Percentiles rank a stretch among this genome's conserved stretches.
phyloP scores from a whole-genome alignment of 176 grass and related monocot species.

The Oryza longistaminata region DNA sequence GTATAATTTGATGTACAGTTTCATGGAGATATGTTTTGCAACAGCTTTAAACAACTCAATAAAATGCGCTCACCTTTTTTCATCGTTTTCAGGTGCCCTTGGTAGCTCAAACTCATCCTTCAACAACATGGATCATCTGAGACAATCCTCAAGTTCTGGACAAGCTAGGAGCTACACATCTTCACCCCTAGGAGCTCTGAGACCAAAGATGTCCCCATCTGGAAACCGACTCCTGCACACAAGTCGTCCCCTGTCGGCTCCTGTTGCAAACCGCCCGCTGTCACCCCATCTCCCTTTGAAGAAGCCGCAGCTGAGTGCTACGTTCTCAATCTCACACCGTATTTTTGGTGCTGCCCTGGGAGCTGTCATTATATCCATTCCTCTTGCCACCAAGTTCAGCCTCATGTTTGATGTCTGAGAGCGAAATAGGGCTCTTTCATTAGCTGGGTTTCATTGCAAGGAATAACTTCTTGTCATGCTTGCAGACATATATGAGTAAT shows the following conservation, averaged over 20 bases:
- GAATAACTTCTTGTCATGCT: slow-evolving; percentile 8
- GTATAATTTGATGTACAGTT: not conserved
- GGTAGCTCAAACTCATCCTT: slow-evolving; percentile 21
- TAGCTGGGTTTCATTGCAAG: not conserved
- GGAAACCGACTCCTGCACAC: slow-evolving; percentile 48
- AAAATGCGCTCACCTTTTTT: no score
- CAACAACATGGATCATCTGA: not conserved
- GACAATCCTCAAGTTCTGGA: slow-evolving; percentile 16
- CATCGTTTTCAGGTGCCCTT: slow-evolving; percentile 37
- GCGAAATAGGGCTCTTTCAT: not conserved
- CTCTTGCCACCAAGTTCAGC: slow-evolving; percentile 62
- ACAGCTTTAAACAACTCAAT: no score
- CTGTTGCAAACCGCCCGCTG: slow-evolving; percentile 67
- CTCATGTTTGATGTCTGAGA: slow-evolving; percentile 66
- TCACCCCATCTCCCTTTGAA: slow-evolving; percentile 84
- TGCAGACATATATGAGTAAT: slow-evolving; percentile 22
- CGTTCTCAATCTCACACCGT: slow-evolving; percentile 76
- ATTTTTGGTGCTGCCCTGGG: slow-evolving; percentile 62
- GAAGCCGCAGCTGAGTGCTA: slow-evolving; percentile 77
- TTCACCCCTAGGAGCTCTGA: slow-evolving; percentile 32
- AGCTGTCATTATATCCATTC: slow-evolving; percentile 58
- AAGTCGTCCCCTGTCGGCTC: slow-evolving; percentile 32
- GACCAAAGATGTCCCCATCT: slow-evolving; percentile 12
- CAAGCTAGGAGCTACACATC: slow-evolving; percentile 30
- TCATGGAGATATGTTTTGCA: not conserved